Percentiles rank a stretch among this genome's conserved stretches.
phyloP scores from a whole-genome alignment of 2,329 filamentous ascomycete genomes.

The Podosphaera aphanis region DNA sequence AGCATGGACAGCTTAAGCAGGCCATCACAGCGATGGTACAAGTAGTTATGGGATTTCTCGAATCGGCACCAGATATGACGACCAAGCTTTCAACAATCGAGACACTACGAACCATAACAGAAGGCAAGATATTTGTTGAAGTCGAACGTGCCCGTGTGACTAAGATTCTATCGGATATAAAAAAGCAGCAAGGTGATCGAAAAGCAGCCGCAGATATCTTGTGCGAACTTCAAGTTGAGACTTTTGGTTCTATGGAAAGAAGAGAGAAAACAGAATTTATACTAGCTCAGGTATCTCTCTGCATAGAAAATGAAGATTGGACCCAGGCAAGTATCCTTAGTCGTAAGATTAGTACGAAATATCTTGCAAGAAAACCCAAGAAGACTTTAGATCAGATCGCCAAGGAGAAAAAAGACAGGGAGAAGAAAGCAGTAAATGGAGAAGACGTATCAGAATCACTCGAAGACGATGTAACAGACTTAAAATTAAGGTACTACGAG shows the following conservation, averaged over 20 bases:
- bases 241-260: constrained; percentile 91
- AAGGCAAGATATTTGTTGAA: constrained; percentile 99
- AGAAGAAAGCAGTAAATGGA: constrained; percentile 61
- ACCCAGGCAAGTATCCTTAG: constrained; percentile 81
- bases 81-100: constrained; percentile 87
- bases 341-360: constrained; percentile 90
- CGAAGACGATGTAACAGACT: constrained; percentile 77
- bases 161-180: constrained; percentile 87
- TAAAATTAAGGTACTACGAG: constrained; percentile 91
- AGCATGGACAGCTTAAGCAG: constrained; percentile 98
- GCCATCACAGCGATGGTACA: constrained; percentile 98
- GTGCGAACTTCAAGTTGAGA: constrained; percentile 95
- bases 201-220: constrained; percentile 77
- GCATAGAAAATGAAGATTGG: constrained; percentile 91
- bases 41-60: constrained; percentile 76
- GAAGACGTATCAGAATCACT: constrained; percentile 59
- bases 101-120: constrained; percentile 82
- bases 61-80: constrained; percentile 62
- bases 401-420: constrained; percentile 70
- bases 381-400: constrained; percentile 74
- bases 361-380: constrained; percentile 74
- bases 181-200: constrained; percentile 82
- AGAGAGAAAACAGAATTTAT: constrained; percentile 99
- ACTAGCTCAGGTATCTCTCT: constrained; percentile 76
- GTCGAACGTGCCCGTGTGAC: constrained; percentile 92